Base-by-base conservation (phyloP, 1,139 yeast genomes). In the Pichiaceae sp. region DNA sequence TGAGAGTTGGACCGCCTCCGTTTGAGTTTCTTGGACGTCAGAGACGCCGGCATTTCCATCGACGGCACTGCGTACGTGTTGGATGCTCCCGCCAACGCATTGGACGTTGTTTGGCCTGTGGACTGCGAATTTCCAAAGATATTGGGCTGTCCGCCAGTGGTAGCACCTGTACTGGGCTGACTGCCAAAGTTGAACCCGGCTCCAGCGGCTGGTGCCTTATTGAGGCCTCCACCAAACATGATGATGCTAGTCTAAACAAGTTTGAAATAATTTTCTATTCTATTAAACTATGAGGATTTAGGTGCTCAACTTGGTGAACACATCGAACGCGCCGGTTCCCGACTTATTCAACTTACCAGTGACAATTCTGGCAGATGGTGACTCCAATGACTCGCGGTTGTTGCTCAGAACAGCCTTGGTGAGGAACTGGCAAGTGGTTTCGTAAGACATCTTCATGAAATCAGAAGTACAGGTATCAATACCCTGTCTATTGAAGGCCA, bases 391-490 rank as follows among this genome's bases (percentile, higher is more conserved):
- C 63, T 93, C 99, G 51, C 80, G 70, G 45, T 85, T 96, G 44
- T 93, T 87, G 50, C 91, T 93, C 57, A 93, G 70, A 32, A 93
- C 97, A 11, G 98, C 95, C 68, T 86, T 86, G 38, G 96, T 91
- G 61, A 93, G 73, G 72, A 93, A 93, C 62, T 85, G 95, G 68
- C 96, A 87, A 2, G 99, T 93, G 34, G 98, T 91, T 66, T 93
- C 99, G 62, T 87, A 93, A 42, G 96, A 86, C 99, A 93, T 93
- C 71, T 93, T 93, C 91, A 87, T 81, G 68, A 93, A 85, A 24
- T 97, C 84, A 9, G 97, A 89, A 2, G 97, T 87, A 17, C 93
- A 78, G 2, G 95, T 74, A 59, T 91, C 97, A 59, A 93, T 89
- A 62, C 98, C 98, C 66, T 87, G 96, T 71, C 99, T 82, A 64